These are phyloP conservation scores for Tolypocladium tropicale DNA, from an alignment of 2,329 filamentous ascomycete species.

Conservation along the genomic window DNA sequence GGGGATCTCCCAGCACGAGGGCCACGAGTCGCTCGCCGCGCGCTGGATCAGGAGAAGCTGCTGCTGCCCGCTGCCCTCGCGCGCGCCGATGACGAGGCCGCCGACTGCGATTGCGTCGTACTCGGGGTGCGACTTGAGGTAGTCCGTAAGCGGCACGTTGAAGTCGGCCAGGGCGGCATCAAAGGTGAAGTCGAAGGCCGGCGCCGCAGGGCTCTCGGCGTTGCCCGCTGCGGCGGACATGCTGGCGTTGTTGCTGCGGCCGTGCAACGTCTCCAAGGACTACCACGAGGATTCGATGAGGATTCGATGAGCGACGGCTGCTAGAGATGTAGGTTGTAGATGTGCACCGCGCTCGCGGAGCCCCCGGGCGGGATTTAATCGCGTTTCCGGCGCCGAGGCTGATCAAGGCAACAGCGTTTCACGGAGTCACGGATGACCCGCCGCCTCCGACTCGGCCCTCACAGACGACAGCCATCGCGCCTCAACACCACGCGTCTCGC, in stretches of 20 bases:
- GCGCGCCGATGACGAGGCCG: conserved; percentile 15
- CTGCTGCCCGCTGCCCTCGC: not conserved
- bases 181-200: conserved; percentile 1
- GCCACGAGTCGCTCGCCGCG: conserved; percentile 24
- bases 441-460: too few species aligned
- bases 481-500: too few species aligned
- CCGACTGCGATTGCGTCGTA: conserved; percentile 12
- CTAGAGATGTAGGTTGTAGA: too few species aligned
- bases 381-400: too few species aligned
- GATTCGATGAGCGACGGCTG: too few species aligned
- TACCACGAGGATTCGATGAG: too few species aligned
- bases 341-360: too few species aligned
- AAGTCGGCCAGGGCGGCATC: conserved; percentile 3
- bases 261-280: not conserved
- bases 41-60: conserved; percentile 23
- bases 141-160: not conserved
- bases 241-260: not conserved
- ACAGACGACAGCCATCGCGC: too few species aligned
- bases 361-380: too few species aligned
- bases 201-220: not conserved
- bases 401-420: not conserved
- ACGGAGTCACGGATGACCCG: too few species aligned
- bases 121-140: not conserved
- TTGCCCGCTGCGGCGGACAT: not conserved
- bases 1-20: conserved; percentile 30